Conservation (phyloP, 2,329 filamentous ascomycete genomes). For the Zymoseptoria ardabiliae region DNA sequence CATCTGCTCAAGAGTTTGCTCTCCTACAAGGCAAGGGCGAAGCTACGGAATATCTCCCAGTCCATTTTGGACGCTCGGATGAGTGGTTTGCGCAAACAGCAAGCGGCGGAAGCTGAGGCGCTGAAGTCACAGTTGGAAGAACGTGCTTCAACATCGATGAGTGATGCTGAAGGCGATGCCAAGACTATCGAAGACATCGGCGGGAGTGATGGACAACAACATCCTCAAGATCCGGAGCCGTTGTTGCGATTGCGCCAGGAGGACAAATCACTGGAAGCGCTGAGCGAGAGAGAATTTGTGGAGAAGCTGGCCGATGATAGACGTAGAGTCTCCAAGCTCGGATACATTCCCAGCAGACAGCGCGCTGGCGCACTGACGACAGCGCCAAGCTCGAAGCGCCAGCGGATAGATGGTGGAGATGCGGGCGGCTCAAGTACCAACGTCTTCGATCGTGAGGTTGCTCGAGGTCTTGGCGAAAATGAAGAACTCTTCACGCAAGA, state of each 20-base stretch:
- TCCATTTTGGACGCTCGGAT: slow-evolving; percentile 65
- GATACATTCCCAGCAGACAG: slow-evolving; percentile 54
- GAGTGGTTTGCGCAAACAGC: slow-evolving; percentile 57
- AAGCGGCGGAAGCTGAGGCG: slow-evolving; percentile 58
- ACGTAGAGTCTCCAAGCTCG: slow-evolving; percentile 55
- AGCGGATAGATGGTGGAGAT: slow-evolving; percentile 19
- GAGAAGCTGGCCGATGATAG: slow-evolving; percentile 52
- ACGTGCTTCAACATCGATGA: slow-evolving; percentile 19
- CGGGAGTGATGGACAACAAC: slow-evolving; percentile 9
- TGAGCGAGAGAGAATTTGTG: slow-evolving; percentile 54
- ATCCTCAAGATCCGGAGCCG: slow-evolving; percentile 55
- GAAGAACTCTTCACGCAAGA: slow-evolving; percentile 94
- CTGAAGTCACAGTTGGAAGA: slow-evolving; percentile 47
- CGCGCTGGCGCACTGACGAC: slow-evolving; percentile 4
- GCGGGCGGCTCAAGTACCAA: slow-evolving; percentile 5
- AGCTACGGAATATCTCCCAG: slow-evolving; percentile 69
- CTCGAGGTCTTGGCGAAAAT: slow-evolving; percentile 82
- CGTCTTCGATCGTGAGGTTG: slow-evolving; percentile 69
- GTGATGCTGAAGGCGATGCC: background rate
- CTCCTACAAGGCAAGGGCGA: slow-evolving; percentile 88
- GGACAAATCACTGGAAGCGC: slow-evolving; percentile 53
- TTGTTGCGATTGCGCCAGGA: slow-evolving; percentile 56
- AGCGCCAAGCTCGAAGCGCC: slow-evolving; percentile 19
- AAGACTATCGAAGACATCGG: background rate
- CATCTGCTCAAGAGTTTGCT: slow-evolving; percentile 76